Percentiles rank a stretch among this genome's conserved stretches.
Conservation (phyloP, 2,329 filamentous ascomycete species). For the Diaporthe sp. region DNA sequence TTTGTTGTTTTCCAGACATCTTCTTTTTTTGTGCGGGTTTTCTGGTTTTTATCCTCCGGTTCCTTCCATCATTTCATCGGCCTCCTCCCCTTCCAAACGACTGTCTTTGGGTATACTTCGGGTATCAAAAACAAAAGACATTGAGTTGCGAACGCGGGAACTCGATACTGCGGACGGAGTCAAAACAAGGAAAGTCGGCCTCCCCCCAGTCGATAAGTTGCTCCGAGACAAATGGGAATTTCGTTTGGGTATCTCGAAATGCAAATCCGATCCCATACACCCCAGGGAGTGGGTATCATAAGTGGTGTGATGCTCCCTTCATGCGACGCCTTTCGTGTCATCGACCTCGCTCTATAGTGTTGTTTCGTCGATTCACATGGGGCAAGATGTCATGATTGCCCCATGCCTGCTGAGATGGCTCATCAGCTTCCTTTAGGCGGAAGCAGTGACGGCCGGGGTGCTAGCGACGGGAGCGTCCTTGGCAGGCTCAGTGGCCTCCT, state of each 20-base stretch:
- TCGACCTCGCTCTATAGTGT: constrained; percentile 47
- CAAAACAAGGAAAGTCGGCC: constrained; percentile 41
- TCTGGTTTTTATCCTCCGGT: constrained; percentile 31
- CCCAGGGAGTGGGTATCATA: constrained; percentile 40
- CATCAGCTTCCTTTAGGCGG: constrained; percentile 57
- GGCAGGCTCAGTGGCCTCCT: constrained; percentile 46
- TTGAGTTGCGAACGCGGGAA: constrained; percentile 45
- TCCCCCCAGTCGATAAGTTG: constrained; percentile 38
- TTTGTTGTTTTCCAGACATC: constrained; percentile 36
- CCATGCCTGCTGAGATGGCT: constrained; percentile 41
- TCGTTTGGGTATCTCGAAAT: constrained; percentile 70
- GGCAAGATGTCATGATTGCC: constrained; percentile 41
- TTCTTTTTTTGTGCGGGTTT: constrained; percentile 38
- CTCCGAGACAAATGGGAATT: constrained; percentile 54
- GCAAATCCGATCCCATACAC: constrained; percentile 61
- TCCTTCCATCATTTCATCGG: constrained; percentile 37
- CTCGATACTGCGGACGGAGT: constrained; percentile 38
- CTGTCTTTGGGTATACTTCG: constrained; percentile 51
- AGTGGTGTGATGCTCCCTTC: constrained; percentile 41
- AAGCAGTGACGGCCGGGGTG: constrained; percentile 63
- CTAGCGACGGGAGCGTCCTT: constrained; percentile 54
- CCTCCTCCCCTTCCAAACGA: constrained; percentile 41
- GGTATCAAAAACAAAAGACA: constrained; percentile 52
- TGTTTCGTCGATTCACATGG: constrained; percentile 40
- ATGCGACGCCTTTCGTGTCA: constrained; percentile 40